Base-by-base conservation (phyloP, 208 protist species). In the Crithidia thermophila region DNA sequence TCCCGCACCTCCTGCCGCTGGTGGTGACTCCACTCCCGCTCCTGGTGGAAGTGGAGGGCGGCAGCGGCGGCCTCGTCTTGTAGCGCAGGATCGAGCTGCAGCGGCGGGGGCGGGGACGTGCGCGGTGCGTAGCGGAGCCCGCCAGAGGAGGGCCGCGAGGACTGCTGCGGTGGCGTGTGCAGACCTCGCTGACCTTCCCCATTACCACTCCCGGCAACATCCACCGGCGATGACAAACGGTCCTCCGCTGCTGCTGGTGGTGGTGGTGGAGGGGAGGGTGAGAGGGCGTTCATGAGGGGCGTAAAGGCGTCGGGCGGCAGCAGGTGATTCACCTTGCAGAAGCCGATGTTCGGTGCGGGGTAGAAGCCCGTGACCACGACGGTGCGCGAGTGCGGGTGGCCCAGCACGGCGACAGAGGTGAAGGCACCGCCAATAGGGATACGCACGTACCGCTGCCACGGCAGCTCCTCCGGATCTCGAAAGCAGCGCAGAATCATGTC, bases 381-480 rank as follows among this genome's bases (percentile, higher is more conserved):
- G 1, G 75, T 79, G 52, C 67, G 76, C 13, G 70, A 70, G n/a
- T 65, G 40, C 49, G 49, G 43, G 16, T 42, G 25, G 30, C 75
- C 79, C 13, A 85, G 25, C 23, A 76, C 55, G 16, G 67, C 68
- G 18, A 69, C 80, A n/a, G 80, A 86, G 27, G 68, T 77, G 42
- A 82, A 79, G 46, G 80, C 72, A 2, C 80, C 80, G 18, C 80
- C 80, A 34, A 86, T 73, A 9, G 80, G 80, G 16, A 85, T 56
- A 39, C 80, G 75, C 30, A 71, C 56, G 60, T 85, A 77, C 30
- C 75, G 62, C 47, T 79, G 74, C 80, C 80, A 85, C 23, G 58
- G 52, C 39, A 83, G 59, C 47, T 64, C 31, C 14, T 28, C 62
- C 2, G 53, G 59, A 39, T 77, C 66, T n/a, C 72, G 71, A 34